Evolutionary conservation across 1,284 basidiomycete species (phyloP).

Genomic region (Exsudoporus floridanus): DNA sequence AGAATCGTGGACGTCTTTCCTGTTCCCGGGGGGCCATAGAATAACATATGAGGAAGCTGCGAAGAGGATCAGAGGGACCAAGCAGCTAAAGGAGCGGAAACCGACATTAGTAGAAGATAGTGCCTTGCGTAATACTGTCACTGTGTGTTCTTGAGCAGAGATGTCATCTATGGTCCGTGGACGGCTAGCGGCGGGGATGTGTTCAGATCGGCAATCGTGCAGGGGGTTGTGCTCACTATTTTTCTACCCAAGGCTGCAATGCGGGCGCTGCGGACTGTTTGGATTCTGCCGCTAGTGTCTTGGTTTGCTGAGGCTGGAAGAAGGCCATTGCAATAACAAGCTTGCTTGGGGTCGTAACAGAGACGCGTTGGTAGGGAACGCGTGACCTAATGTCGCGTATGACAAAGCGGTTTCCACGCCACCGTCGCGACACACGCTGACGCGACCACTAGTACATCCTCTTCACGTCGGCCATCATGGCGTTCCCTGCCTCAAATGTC

Average conservation of each 20-base stretch:
- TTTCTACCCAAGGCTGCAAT: constrained; percentile 95
- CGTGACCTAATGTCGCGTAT: constrained; percentile 31
- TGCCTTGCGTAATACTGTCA: constrained; percentile 89
- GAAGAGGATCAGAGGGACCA: constrained; percentile 10
- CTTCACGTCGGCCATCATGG: constrained; percentile 36
- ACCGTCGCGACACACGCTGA: constrained; percentile 14
- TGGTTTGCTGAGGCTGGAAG: constrained; percentile 52
- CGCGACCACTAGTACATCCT: constrained; percentile 16
- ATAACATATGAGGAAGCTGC: constrained; percentile 98
- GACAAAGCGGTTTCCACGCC: constrained; percentile 32
- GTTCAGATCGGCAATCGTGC: constrained; percentile 3
- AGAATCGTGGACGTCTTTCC: constrained; percentile 99
- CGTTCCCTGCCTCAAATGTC: constrained; percentile 35
- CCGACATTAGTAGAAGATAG: constrained; percentile 89
- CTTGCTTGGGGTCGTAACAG: not conserved
- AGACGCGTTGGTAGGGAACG: constrained; percentile 38
- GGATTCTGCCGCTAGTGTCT: constrained; percentile 39
- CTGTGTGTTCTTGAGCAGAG: constrained; percentile 95
- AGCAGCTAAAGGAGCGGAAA: not conserved
- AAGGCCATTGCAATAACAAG: constrained; percentile 48
- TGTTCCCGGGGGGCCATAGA: constrained; percentile 98
- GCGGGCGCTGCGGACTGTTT: constrained; percentile 55
- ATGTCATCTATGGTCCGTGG: constrained; percentile 98
- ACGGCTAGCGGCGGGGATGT: constrained; percentile 54
- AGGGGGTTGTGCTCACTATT: constrained; percentile 65